Percentiles rank a stretch among this genome's conserved stretches.
phyloP scores from a whole-genome alignment of 768 basidiomycete genomes.

The Mycena filopes region DNA sequence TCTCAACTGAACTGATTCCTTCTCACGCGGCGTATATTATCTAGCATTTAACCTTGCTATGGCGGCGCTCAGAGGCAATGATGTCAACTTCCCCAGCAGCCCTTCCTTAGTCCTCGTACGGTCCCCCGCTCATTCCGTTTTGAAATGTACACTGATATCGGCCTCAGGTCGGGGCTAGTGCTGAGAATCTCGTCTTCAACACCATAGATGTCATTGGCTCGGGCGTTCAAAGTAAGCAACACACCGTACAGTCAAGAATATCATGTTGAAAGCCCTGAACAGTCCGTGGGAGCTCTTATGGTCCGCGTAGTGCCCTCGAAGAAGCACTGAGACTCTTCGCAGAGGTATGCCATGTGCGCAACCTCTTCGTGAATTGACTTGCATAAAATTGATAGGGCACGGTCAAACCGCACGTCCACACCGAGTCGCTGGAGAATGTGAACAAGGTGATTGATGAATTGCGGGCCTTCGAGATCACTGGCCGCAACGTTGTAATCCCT shows the following conservation, averaged over 20 bases:
- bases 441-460: not conserved
- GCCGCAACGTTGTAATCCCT: not conserved
- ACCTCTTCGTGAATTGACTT: no score
- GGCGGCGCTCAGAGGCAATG: conserved; percentile 19
- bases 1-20: not conserved
- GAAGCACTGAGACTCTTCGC: not conserved
- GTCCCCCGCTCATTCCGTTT: no score
- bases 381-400: not conserved
- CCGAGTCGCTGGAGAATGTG: not conserved
- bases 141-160: no score
- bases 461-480: not conserved
- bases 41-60: conserved; percentile 20
- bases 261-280: not conserved
- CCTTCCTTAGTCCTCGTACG: no score
- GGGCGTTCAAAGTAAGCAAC: not conserved
- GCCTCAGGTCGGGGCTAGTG: no score
- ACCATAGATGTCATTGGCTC: not conserved
- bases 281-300: not conserved
- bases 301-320: not conserved
- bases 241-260: not conserved
- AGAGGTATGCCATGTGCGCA: not conserved
- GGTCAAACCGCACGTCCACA: not conserved
- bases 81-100: conserved; percentile 5
- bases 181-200: no score
- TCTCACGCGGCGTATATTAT: not conserved